A percentile compares a stretch with the other conserved stretches of the same genome.
These are phyloP conservation scores for Trichophyton verrucosum DNA, from an alignment of 2,329 filamentous ascomycete species.

Conservation along the genomic window DNA sequence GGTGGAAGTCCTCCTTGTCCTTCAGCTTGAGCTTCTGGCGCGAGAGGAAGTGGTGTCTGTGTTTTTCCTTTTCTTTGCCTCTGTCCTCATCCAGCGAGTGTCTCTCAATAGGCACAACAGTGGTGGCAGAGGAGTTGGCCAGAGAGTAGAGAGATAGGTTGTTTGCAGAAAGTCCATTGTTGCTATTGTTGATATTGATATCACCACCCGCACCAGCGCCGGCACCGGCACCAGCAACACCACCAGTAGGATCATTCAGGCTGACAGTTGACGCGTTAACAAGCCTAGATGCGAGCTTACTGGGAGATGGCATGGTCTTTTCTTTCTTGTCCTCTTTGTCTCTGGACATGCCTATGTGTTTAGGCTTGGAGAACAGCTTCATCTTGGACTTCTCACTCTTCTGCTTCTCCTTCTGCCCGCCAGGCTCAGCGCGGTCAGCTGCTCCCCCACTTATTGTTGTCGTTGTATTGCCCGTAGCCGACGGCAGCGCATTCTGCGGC, in stretches of 20 bases:
- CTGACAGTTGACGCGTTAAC: conserved; percentile 50
- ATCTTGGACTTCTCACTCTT: conserved; percentile 52
- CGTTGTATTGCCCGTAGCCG: not conserved
- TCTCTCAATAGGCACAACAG: conserved; percentile 42
- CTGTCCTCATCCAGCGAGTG: conserved; percentile 23
- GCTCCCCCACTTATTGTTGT: not conserved
- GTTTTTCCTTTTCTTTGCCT: conserved; percentile 32
- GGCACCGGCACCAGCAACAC: not conserved
- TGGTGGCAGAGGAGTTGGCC: conserved; percentile 50
- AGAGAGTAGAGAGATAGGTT: conserved; percentile 48
- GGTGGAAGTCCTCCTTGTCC: conserved; percentile 45
- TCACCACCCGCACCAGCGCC: conserved; percentile 9
- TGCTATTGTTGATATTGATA: conserved; percentile 26
- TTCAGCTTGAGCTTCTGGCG: conserved; percentile 53
- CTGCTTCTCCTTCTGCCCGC: conserved; percentile 28
- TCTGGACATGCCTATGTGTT: conserved; percentile 50
- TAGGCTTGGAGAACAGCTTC: conserved; percentile 57
- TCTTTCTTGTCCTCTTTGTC: conserved; percentile 45
- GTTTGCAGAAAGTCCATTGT: not conserved
- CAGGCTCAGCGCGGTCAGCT: conserved; percentile 12
- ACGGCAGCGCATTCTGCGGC: not conserved
- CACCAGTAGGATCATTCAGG: conserved; percentile 39
- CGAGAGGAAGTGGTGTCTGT: conserved; percentile 54
- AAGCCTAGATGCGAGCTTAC: conserved; percentile 42
- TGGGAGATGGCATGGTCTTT: conserved; percentile 47